Evolutionary conservation across 441 rosid genomes (phyloP), one percentile per base, ranked within the genome.

Genomic region (Euphorbia schlechtendalii): DNA sequence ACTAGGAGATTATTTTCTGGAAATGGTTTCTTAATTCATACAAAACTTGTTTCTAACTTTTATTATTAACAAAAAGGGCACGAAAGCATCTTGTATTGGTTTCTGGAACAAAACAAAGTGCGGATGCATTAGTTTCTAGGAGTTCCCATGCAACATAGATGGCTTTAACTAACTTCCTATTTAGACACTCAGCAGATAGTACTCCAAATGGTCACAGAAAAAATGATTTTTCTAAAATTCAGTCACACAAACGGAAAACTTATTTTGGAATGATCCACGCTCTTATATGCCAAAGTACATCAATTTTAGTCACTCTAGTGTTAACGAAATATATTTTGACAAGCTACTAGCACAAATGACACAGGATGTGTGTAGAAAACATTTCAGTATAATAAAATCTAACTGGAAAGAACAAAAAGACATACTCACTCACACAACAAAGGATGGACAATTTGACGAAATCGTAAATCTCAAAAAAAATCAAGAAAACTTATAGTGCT

Each of bases 121-220:
- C 2, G 45, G 9, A 40, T n/a, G 9, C 9, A 2, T 3, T 1
- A 40, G 14, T 40, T 3, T 40, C 14, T 40, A 40, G 14, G 13
- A 40, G 11, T 3, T 40, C 2, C 11, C 45, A 40, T 40, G 45
- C 45, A 40, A 3, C 4, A 40, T 3, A 40, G 45, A 40, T 40
- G 45, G 45, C 45, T 40, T 40, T 40, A 40, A 12, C 43, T 64
- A 14, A 58, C n/a, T 43, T 36, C 69, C 56, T 20, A 54, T 54
- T 48, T 54, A 2, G n/a, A 14, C 45, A 51, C 20, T 68, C 8
- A 12, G 17, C 57, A 46, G 13, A 69, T 11, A 12, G 34, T 20
- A 54, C 43, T 25, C 59, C 13, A 65, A 27, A 28, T 62, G 9
- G 59, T 36, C 25, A 65, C 32, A 27, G 67, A 38, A 49, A 38